These are phyloP conservation scores for Suillus discolor DNA, from an alignment of 768 basidiomycete species.

Conservation along the genomic window DNA sequence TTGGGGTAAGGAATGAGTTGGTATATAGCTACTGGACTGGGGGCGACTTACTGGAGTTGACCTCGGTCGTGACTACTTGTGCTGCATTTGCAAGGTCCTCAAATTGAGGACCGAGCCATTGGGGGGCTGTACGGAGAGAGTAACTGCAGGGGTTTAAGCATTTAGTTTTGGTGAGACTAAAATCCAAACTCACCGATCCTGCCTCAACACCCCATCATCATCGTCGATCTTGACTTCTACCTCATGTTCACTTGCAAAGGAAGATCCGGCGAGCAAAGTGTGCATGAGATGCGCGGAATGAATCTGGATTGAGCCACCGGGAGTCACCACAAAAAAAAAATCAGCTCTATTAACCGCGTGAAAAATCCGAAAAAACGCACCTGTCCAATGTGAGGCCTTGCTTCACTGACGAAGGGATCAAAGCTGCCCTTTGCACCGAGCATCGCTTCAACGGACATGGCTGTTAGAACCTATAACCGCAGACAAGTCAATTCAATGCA, in stretches of 20 bases:
- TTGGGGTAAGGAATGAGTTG: not conserved
- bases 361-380: constrained; percentile 27
- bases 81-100: constrained; percentile 74
- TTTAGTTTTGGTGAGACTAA: not conserved
- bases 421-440: constrained; percentile 72
- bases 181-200: constrained; percentile 66
- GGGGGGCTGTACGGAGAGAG: constrained; percentile 68
- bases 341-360: not conserved
- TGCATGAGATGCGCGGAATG: constrained; percentile 73
- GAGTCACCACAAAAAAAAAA: not conserved
- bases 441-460: constrained; percentile 84
- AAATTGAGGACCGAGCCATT: constrained; percentile 85
- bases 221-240: constrained; percentile 74
- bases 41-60: constrained; percentile 71
- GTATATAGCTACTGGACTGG: constrained; percentile 7
- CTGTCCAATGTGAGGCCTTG: constrained; percentile 86
- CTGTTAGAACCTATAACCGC: constrained; percentile 63
- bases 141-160: constrained; percentile 22
- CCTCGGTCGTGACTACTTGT: constrained; percentile 68
- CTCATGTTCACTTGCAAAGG: constrained; percentile 67
- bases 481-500: not conserved
- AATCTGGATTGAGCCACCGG: constrained; percentile 39
- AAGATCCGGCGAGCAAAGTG: constrained; percentile 67
- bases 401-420: constrained; percentile 73
- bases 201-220: constrained; percentile 73